These are phyloP conservation scores for Globisporangium heterothallicum DNA, from an alignment of 352 stramenopile species.

Conservation along the genomic window DNA sequence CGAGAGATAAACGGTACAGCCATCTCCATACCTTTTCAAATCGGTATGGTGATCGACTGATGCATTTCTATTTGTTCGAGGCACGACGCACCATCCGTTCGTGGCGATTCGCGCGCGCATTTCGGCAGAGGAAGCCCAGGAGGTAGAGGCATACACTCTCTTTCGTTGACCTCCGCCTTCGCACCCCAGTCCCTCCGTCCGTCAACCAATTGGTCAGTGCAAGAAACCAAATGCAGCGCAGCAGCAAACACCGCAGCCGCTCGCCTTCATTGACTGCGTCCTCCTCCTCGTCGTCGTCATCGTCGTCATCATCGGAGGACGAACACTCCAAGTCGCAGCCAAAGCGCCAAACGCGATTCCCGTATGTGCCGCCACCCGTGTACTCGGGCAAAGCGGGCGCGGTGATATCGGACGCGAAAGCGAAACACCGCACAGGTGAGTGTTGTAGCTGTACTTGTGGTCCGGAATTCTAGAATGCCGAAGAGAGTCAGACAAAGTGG, in stretches of 20 bases:
- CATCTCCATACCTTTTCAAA: no score
- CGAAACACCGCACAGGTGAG: slow-evolving; percentile 66
- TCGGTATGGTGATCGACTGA: no score
- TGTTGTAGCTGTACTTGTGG: neutral
- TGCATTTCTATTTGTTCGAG: no score
- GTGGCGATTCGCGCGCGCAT: no score
- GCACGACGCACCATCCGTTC: no score
- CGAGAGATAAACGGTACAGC: no score
- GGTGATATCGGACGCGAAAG: slow-evolving; percentile 53
- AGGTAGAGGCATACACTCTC: no score
- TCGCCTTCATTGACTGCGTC: slow-evolving; percentile 47
- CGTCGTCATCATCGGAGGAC: slow-evolving; percentile 34
- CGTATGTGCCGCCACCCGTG: slow-evolving; percentile 34
- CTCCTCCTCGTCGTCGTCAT: slow-evolving; percentile 29
- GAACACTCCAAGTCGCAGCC: slow-evolving; percentile 10
- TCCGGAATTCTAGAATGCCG: slow-evolving; percentile 1
- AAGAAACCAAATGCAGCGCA: slow-evolving; percentile 19
- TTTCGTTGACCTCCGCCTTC: no score
- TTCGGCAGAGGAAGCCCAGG: no score
- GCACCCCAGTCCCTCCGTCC: no score
- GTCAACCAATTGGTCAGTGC: no score
- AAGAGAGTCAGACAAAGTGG: neutral
- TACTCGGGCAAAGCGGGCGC: slow-evolving; percentile 44
- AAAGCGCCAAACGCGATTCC: slow-evolving; percentile 33
- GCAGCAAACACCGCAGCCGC: slow-evolving; percentile 22